Base-by-base conservation (phyloP, 495 filamentous ascomycete genomes). In the Bryoglossum gracile region DNA sequence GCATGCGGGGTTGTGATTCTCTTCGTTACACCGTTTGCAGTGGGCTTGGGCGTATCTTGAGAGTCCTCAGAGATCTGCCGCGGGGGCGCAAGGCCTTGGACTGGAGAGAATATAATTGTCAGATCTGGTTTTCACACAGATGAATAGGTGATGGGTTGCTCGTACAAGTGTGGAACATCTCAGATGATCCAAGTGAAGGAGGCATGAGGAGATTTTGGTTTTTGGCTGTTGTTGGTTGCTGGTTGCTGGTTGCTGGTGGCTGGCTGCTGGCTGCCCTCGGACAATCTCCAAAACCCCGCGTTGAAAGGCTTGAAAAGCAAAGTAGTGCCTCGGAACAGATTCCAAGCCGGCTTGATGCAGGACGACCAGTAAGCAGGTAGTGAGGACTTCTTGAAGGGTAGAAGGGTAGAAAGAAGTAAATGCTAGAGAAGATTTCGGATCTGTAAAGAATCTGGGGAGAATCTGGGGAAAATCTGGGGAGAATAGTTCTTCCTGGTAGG, bases 1-100 rank as follows among this genome's bases (percentile, higher is more conserved):
- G 75, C 75, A 53, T 78, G 75, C 28, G 74, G 74, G 42, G 74
- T 78, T 42, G 74, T 77, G 53, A 76, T 76, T 56, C 69, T 69
- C 60, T 72, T 73, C 18, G 65, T 47, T 8, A 45, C 39, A 2
- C 52, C 55, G 23, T 54, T 56, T 18, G 48, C 53, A 1, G 54
- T 32, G 11, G 52, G 55, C 43, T 58, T 58, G 10, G 58, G 55
- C 8, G 55, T 28, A 28, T 56, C 52, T 35, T 53, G 58, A 10
- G 55, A 22, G n/a, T 47, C 16, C 48, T 61, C 58, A 33, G 45
- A 47, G 9, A 53, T 26, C 14, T 32, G 38, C 38, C 50, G 50
- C 8, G 50, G 57, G 3, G 50, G 54, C 13, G 47, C 51, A 28
- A 52, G 47, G 16, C 52, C 56, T 47, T 59, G 52, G 26, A 59